A percentile compares a stretch with the other conserved stretches of the same genome.
phyloP scores from a whole-genome alignment of 2,329 filamentous ascomycete genomes.

The Xylaria digitata region DNA sequence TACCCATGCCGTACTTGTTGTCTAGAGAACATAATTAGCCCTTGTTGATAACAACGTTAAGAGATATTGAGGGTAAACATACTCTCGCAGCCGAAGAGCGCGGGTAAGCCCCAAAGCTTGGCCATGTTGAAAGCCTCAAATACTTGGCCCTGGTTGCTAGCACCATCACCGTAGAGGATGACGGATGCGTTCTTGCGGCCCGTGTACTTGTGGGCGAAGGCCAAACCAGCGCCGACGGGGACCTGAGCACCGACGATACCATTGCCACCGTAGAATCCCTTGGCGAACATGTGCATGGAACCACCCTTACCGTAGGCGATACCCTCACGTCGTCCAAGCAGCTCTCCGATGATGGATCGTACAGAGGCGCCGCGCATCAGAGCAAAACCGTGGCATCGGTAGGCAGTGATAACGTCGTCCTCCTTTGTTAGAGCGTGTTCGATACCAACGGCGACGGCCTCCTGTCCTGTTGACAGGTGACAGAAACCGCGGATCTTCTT shows the following conservation, averaged over 20 bases:
- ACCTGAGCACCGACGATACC: constrained; percentile 99
- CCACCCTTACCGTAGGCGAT: constrained; percentile 99
- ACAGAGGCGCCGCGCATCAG: constrained; percentile 93
- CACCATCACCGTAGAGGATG: constrained; percentile 96
- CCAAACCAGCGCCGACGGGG: constrained; percentile 93
- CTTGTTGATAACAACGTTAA: constrained; percentile 2
- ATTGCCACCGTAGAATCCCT: constrained; percentile 98
- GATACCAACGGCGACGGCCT: constrained; percentile 96
- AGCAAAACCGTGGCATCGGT: constrained; percentile 98
- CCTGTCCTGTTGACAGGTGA: constrained; percentile 96
- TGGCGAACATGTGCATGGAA: constrained; percentile 99
- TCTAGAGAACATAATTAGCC: constrained; percentile 65
- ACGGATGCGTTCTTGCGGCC: constrained; percentile 87
- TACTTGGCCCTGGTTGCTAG: constrained; percentile 98
- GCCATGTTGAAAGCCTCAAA: constrained; percentile 99
- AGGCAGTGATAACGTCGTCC: constrained; percentile 97
- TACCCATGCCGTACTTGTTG: constrained; percentile 99
- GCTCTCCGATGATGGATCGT: constrained; percentile 93
- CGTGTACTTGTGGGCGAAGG: constrained; percentile 96
- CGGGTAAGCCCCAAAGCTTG: constrained; percentile 96
- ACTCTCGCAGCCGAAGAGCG: constrained; percentile 99
- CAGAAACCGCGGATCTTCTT: constrained; percentile 99
- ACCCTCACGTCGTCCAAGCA: constrained; percentile 93
- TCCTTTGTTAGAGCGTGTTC: constrained; percentile 92
- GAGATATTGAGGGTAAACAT: constrained; percentile 56